Evolutionary conservation across 1,284 basidiomycete species (phyloP), one percentile per base, ranked within the genome.

Genomic region (Ganoderma resinaceum): DNA sequence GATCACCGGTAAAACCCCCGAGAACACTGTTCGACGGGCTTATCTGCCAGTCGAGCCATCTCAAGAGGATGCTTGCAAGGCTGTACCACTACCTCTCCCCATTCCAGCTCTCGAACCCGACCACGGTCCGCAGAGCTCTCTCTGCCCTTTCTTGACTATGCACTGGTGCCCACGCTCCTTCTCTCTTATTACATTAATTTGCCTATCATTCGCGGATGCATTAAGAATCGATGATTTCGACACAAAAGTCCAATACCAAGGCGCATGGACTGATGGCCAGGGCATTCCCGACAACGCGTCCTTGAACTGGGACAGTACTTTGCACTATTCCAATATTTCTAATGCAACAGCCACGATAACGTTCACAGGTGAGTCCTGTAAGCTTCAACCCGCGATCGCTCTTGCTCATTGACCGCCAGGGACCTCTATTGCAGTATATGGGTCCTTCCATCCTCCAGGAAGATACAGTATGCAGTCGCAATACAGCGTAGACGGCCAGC

Each of bases 401-500:
- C 52, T 18, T 7, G 14, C 29, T 31, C 29, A 55, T 33, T 16
- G 0, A 33, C 52, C 16, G 6, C 26, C 37, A 71, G 70, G 70
- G 2, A 66, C 65, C 6, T 63, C 62, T 2, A 58, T 71, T 40
- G 11, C 63, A 0, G 66, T 71, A 7, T 71, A 58, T 35, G 70
- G 70, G 2, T 58, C 70, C 20, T 49, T 68, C 29, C 52, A 53
- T 9, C 70, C 70, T 2, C 62, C 63, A 12, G 70, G 70, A 6
- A 6, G 26, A 20, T 68, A 63, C 55, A 49, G 66, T 38, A 68
- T 71, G 60, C n/a, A 66, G 16, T 71, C 70, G 8, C 37, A 38
- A 6, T 71, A 71, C 65, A 64, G 40, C 37, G 37, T 71, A 11
- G 70, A 71, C 26, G 62, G 43, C 31, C 5, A 38, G 20, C 43